phyloP scores from a whole-genome alignment of 768 basidiomycete genomes.

The Russula dissimulans region DNA sequence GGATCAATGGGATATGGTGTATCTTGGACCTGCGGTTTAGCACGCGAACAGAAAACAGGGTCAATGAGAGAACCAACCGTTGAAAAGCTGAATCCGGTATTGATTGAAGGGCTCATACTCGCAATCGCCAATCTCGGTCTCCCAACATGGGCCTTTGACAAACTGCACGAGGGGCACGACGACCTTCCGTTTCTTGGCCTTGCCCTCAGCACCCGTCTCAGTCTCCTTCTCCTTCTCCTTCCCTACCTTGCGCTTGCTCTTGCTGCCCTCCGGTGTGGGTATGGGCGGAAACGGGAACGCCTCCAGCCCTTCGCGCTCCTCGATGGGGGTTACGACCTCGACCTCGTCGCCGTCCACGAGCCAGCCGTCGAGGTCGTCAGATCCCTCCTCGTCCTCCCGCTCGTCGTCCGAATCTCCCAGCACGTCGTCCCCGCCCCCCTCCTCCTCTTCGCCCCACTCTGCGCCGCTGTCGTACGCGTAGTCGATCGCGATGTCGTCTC shows the following conservation, averaged over 20 bases:
- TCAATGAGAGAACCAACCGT: constrained; percentile 44
- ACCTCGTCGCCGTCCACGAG: constrained; percentile 66
- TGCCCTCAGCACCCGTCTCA: constrained; percentile 51
- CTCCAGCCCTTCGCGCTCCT: constrained; percentile 31
- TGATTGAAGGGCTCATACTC: constrained; percentile 60
- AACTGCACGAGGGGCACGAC: constrained; percentile 75
- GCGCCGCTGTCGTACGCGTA: constrained; percentile 92
- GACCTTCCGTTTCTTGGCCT: constrained; percentile 66
- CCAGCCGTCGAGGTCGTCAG: constrained; percentile 73
- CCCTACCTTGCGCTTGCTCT: constrained; percentile 55
- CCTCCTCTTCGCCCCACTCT: constrained; percentile 90
- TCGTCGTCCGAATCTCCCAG: constrained; percentile 51
- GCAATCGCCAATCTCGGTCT: constrained; percentile 55
- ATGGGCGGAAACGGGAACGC: constrained; percentile 27
- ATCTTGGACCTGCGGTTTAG: constrained; percentile 36
- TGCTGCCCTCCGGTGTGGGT: constrained; percentile 29
- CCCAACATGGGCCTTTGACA: constrained; percentile 77
- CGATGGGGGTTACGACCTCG: constrained; percentile 34
- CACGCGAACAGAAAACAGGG: background rate
- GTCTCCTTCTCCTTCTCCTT: constrained; percentile 28
- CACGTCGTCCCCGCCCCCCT: constrained; percentile 68
- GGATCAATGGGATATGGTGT: constrained; percentile 66
- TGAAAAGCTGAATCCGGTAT: constrained; percentile 75
- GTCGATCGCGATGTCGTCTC: constrained; percentile 69
- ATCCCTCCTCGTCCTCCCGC: constrained; percentile 52